Percentiles rank a stretch among this genome's conserved stretches.
Evolutionary conservation across 805 yeast genomes (phyloP).

Genomic region (Cyberlindnera mycetangii): DNA sequence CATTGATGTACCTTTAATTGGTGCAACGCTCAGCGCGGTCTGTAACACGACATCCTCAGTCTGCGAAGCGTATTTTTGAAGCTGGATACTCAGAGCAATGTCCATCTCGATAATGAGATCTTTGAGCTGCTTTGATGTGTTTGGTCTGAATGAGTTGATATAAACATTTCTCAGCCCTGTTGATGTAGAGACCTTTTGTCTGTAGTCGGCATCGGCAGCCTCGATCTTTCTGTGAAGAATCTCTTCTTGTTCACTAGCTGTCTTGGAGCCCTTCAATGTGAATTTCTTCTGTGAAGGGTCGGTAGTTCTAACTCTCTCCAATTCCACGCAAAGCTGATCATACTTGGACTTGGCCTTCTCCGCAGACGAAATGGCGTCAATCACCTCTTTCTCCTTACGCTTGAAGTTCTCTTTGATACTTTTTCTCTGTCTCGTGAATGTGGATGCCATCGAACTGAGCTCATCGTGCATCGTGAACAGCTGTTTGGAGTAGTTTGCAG

Average conservation of each 20-base stretch:
- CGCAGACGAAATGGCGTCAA: constrained; percentile 77
- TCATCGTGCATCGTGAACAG: constrained; percentile 86
- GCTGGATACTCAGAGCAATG: constrained; percentile 82
- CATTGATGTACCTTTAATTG: constrained; percentile 51
- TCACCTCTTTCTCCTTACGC: constrained; percentile 78
- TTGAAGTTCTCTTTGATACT: constrained; percentile 76
- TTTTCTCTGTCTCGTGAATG: constrained; percentile 73
- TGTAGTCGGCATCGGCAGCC: constrained; percentile 82
- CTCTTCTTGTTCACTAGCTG: constrained; percentile 84
- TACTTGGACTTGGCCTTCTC: constrained; percentile 85
- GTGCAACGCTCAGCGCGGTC: constrained; percentile 78
- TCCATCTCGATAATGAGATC: constrained; percentile 83
- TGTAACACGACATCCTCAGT: constrained; percentile 81
- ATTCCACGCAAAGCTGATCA: constrained; percentile 76
- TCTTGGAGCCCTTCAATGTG: constrained; percentile 73
- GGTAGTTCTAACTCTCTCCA: constrained; percentile 73
- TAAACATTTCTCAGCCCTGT: constrained; percentile 73
- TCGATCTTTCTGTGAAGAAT: constrained; percentile 79
- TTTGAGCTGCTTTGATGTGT: constrained; percentile 63
- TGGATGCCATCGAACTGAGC: constrained; percentile 62
- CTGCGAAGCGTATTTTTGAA: constrained; percentile 86
- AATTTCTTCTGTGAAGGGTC: constrained; percentile 86
- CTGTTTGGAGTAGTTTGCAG: constrained; percentile 73
- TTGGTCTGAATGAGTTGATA: constrained; percentile 73
- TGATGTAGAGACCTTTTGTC: constrained; percentile 68